phyloP scores from a whole-genome alignment of 2,329 filamentous ascomycete genomes.

The Emmonsia crescens region DNA sequence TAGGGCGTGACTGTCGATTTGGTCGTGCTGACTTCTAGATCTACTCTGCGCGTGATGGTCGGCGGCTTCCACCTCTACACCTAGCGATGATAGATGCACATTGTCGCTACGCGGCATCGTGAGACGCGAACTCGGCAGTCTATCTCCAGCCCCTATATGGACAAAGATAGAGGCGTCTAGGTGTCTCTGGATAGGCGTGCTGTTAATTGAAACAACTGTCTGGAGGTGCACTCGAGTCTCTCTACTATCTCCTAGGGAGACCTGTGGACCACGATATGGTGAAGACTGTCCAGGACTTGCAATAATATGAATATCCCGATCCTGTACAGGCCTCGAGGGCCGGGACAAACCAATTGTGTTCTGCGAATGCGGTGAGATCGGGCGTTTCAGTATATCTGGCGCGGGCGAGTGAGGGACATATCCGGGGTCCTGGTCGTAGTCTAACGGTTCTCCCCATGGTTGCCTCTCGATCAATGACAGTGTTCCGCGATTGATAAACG shows the following conservation, averaged over 20 bases:
- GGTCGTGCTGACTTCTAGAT: not conserved
- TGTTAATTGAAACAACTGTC: not conserved
- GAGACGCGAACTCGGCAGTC: not conserved
- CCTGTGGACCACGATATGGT: not conserved
- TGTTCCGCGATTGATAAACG: not conserved
- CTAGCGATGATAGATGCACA: not conserved
- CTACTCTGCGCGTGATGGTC: not conserved
- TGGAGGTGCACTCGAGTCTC: not conserved
- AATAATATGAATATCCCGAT: not conserved
- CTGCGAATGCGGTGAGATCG: not conserved
- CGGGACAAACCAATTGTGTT: not conserved
- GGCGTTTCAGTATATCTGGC: not conserved
- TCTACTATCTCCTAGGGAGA: not conserved
- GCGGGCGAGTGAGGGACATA: not conserved
- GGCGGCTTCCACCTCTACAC: not conserved
- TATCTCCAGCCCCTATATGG: not conserved
- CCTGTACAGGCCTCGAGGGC: not conserved
- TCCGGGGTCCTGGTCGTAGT: not conserved
- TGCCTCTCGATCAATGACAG: not conserved
- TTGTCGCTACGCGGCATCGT: not conserved
- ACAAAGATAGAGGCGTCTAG: not conserved
- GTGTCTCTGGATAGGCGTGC: not conserved
- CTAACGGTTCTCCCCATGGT: not conserved
- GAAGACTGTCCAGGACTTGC: not conserved
- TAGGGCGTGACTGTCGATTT: not conserved